Percentiles rank a stretch among this genome's conserved stretches.
Evolutionary conservation across 2,329 filamentous ascomycete species (phyloP).

Genomic region (Tolypocladium cylindrosporum): DNA sequence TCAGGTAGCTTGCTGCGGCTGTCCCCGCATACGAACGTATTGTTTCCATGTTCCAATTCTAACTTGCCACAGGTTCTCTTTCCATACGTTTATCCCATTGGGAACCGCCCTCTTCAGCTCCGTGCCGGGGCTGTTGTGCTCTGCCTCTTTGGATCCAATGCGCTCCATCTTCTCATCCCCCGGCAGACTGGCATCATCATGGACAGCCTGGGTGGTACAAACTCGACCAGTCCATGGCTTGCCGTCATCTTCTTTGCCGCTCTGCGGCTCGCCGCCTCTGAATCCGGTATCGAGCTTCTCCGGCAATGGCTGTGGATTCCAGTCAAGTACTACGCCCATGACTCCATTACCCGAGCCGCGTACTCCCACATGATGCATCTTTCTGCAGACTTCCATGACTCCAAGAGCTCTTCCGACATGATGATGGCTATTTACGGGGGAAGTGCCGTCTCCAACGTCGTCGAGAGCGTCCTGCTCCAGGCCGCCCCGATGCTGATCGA

Average conservation of each 20-base stretch:
- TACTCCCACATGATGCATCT: conserved; percentile 51
- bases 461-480: conserved; percentile 49
- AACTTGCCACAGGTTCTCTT: conserved; percentile 51
- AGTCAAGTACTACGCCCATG: conserved; percentile 46
- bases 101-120: conserved; percentile 55
- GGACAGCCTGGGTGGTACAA: conserved; percentile 48
- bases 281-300: conserved; percentile 43
- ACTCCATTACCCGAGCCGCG: conserved; percentile 41
- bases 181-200: conserved; percentile 72
- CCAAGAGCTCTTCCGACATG: conserved; percentile 49
- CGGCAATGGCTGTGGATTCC: conserved; percentile 48
- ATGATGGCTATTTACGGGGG: conserved; percentile 46
- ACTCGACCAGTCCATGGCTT: conserved; percentile 39
- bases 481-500: conserved; percentile 52
- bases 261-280: conserved; percentile 42
- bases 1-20: not conserved
- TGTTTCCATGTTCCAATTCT: not conserved
- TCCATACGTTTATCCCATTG: conserved; percentile 68
- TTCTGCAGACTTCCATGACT: conserved; percentile 52
- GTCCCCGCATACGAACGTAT: too few species aligned
- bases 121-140: conserved; percentile 56
- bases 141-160: conserved; percentile 60
- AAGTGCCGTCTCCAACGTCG: conserved; percentile 40
- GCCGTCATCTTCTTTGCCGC: conserved; percentile 41
- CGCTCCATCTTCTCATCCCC: conserved; percentile 68